Conservation (phyloP, 2,329 filamentous ascomycete species). For the Trichocomaceae sp. region DNA sequence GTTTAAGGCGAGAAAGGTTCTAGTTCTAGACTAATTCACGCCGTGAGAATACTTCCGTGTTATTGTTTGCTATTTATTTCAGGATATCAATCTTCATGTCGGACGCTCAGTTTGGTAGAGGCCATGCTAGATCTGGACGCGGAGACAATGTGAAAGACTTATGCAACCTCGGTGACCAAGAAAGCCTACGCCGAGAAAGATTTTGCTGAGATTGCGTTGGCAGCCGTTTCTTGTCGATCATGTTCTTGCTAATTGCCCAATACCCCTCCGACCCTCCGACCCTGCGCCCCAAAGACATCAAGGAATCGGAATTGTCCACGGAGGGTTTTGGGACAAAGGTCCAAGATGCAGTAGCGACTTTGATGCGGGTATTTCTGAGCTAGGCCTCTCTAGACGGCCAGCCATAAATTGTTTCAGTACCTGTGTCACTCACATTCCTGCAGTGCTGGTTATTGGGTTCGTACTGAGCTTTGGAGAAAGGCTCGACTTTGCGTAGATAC, state of each 20-base stretch:
- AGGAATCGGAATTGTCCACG: too few relatives aligned
- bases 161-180: background rate
- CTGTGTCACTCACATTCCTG: background rate
- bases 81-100: background rate
- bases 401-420: background rate
- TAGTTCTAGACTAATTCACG: background rate
- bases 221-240: background rate
- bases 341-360: background rate
- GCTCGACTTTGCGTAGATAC: background rate
- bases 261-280: background rate
- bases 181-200: too few relatives aligned
- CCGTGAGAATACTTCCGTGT: background rate
- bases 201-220: background rate
- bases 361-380: background rate
- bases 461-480: background rate
- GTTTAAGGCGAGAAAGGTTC: background rate
- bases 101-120: background rate
- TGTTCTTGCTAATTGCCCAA: background rate
- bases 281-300: too few relatives aligned
- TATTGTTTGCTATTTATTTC: background rate
- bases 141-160: background rate
- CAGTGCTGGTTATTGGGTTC: background rate
- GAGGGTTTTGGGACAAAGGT: background rate
- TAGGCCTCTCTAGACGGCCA: background rate
- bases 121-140: background rate